These are phyloP conservation scores for Carex kokanica DNA, from an alignment of 176 grass and related monocot genomes.

Conservation along the genomic window DNA sequence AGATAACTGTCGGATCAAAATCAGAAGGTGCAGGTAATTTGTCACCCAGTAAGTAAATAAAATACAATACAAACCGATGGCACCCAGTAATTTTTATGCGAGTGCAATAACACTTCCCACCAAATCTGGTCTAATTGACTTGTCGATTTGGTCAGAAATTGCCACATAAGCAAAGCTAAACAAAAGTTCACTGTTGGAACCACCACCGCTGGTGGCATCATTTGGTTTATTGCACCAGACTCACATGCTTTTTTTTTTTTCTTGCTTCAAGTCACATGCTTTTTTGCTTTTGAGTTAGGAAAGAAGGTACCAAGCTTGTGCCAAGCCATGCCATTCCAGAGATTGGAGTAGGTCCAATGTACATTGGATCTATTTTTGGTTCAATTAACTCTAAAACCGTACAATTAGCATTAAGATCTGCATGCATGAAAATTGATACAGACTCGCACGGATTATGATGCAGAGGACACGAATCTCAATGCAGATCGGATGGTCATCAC, in stretches of 20 bases:
- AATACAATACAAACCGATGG: not conserved
- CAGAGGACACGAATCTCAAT: no score
- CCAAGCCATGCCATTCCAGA: not conserved
- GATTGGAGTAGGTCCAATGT: no score
- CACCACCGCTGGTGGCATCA: not conserved
- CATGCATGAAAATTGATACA: no score
- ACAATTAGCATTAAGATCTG: no score
- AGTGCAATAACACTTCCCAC: not conserved
- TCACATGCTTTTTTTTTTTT: constrained; percentile 10
- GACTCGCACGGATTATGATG: no score
- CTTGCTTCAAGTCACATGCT: constrained; percentile 2
- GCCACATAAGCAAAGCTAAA: not conserved
- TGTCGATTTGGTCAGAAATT: not conserved
- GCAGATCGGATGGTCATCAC: no score
- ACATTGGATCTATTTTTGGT: no score
- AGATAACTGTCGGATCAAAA: not conserved
- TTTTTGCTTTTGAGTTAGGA: not conserved
- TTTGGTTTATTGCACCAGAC: not conserved
- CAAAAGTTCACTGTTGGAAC: not conserved
- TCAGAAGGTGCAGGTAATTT: not conserved
- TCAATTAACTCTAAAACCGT: no score
- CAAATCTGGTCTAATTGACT: not conserved
- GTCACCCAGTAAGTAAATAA: not conserved
- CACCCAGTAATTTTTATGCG: not conserved
- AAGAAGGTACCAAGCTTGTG: not conserved